Evolutionary conservation across 2,329 filamentous ascomycete species (phyloP).

Genomic region (Penicillium sp.): DNA sequence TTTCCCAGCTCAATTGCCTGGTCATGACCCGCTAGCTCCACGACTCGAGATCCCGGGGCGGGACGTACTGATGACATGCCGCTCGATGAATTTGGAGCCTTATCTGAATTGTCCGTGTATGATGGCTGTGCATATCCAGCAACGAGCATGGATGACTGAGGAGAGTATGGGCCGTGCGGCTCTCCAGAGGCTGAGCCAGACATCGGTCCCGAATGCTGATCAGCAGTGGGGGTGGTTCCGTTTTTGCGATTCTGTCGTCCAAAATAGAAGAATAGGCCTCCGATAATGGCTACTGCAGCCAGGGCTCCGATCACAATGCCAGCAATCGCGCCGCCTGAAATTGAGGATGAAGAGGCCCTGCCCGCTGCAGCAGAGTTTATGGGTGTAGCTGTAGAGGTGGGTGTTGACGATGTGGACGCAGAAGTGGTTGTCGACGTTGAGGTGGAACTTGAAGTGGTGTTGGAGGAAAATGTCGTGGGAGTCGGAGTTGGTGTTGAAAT

Average conservation of each 20-base stretch:
- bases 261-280: background rate
- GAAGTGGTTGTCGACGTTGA: background rate
- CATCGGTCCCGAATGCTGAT: background rate
- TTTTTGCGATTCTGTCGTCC: background rate
- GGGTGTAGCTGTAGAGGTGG: background rate
- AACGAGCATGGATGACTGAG: background rate
- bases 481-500: background rate
- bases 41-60: background rate
- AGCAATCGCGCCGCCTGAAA: background rate
- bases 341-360: background rate
- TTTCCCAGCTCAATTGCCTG: background rate
- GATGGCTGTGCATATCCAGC: background rate
- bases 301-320: background rate
- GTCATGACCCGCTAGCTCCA: background rate
- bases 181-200: background rate
- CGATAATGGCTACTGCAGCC: background rate
- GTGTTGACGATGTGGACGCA: background rate
- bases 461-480: background rate
- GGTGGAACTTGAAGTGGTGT: background rate
- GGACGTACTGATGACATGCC: slow-evolving; percentile 1
- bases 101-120: background rate
- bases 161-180: background rate
- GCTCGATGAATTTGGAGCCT: slow-evolving; percentile 8
- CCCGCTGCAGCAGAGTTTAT: background rate
- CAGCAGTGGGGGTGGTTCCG: background rate